Base-by-base conservation (phyloP, 2,329 filamentous ascomycete genomes). In the Emergomyces pasteurianus region DNA sequence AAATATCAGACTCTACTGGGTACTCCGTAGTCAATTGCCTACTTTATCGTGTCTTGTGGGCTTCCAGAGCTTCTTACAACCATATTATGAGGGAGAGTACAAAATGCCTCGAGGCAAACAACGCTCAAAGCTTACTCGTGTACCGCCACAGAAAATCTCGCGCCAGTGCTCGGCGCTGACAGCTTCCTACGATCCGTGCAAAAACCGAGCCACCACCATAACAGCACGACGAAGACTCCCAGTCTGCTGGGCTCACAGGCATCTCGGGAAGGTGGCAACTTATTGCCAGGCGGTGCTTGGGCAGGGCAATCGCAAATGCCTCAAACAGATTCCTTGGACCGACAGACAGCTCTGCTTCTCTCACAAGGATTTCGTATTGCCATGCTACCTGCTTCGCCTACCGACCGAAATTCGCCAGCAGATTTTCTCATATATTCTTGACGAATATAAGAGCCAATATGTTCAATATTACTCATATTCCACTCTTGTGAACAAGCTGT, bases 311-410 rank as follows among this genome's bases (percentile, higher is more conserved):
- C 60, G 38, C 46, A 63, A 63, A 60, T 63, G 62, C 55, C 60
- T 60, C 52, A 60, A 60, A 59, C 59, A 63, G 36, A 63, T 63
- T 53, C 62, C 58, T 49, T 63, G 60, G 62, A 46, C 60, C 18
- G 62, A 63, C 60, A 60, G n/a, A 62, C 62, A 63, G 28, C 52
- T 63, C 16, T 63, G 62, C 56, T 55, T 31, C 36, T 36, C 62
- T 54, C 62, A 63, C 54, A 54, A 8, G 43, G 60, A 62, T 57
- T 55, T 53, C 21, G 4, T 40, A 28, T 58, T 63, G 28, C 62
- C 58, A 53, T 63, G 56, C 56, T 54, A 61, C 60, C 50, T 63
- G 43, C 55, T 62, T 55, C 58, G 43, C 58, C 58, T 63, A 54
- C 58, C 62, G 12, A 54, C 50, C 21, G 62, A 61, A 50, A 54